A percentile compares a stretch with the other conserved stretches of the same genome.
Evolutionary conservation across 2,329 filamentous ascomycete genomes (phyloP).

Genomic region (Aspergillus tubingensis): DNA sequence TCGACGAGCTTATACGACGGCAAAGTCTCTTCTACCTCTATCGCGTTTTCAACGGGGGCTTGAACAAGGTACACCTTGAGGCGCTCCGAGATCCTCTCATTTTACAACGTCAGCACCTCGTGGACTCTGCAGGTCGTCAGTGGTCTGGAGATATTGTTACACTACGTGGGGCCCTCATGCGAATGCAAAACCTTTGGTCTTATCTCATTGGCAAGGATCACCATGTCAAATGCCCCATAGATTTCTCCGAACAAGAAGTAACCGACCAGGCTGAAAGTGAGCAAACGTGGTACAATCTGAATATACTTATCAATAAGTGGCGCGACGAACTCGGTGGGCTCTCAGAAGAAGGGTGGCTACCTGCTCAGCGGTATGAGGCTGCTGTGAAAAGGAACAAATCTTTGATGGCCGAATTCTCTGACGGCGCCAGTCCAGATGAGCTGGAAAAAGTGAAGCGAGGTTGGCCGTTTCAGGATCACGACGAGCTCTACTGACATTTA

Average conservation of each 20-base stretch:
- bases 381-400: slow-evolving; percentile 12
- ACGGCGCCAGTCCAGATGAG: slow-evolving; percentile 14
- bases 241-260: slow-evolving; percentile 18
- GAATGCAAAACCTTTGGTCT: too few relatives aligned
- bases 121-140: too few relatives aligned
- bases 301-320: slow-evolving; percentile 24
- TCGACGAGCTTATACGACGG: too few relatives aligned
- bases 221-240: slow-evolving; percentile 14
- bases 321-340: slow-evolving; percentile 21
- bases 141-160: too few relatives aligned
- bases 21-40: too few relatives aligned
- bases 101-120: too few relatives aligned
- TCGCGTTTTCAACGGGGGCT: too few relatives aligned
- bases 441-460: slow-evolving; percentile 10
- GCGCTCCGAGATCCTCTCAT: too few relatives aligned
- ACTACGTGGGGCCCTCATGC: too few relatives aligned
- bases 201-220: too few relatives aligned
- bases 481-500: slow-evolving; percentile 13
- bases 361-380: slow-evolving; percentile 9
- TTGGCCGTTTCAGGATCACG: slow-evolving; percentile 21
- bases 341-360: slow-evolving; percentile 23
- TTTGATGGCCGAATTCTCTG: slow-evolving; percentile 11
- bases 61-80: too few relatives aligned
- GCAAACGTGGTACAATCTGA: slow-evolving; percentile 23
- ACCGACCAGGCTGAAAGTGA: slow-evolving; percentile 20